Base-by-base conservation (phyloP, 2,329 filamentous ascomycete species). In the Atkinsonella hypoxylon region DNA sequence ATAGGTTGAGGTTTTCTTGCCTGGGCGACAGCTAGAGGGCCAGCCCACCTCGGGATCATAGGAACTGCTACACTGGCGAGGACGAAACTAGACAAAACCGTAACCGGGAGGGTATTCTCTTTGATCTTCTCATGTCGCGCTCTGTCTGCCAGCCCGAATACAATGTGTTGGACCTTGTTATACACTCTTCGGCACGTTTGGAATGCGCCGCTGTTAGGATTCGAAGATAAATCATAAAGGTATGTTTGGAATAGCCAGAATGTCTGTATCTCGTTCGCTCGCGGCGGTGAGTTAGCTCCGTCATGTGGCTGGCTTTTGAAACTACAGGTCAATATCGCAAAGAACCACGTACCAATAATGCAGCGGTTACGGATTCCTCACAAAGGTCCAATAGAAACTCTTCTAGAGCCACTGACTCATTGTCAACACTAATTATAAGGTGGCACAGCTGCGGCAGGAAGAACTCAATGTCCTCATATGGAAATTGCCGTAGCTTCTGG, bases 211-310 rank as follows among this genome's bases (percentile, higher is more conserved):
- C 85, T 83, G 63, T 85, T 83, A 2, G 87, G 87, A 52, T 85
- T 86, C 61, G 77, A 73, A 50, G 85, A 79, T 55, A 93, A 79
- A 64, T 93, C 88, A 72, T 87, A 84, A 31, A 93, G 79, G 63
- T 93, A 90, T 4, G 86, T 91, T 69, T 93, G 87, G 67, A 93
- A 89, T 48, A 93, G 77, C 87, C 87, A 93, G 67, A 93, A 93
- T 36, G 87, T 91, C 87, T 93, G 62, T 48, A 55, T 42, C 32
- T 34, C 15, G 45, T 20, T 18, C 22, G 36, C 39, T 26, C 26
- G 26, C 26, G 40, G 4, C 15, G 40, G 57, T 43, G 18, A 17
- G 60, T 65, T 56, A 59, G 55, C 54, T 48, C 39, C 31, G 26
- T 45, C 47, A 47, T 44, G 38, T 49, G n/a, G 22, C 44, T 42